A percentile compares a stretch with the other conserved stretches of the same genome.
Conservation (phyloP, 139 green algal species). For the Edaphochlamys debaryana region DNA sequence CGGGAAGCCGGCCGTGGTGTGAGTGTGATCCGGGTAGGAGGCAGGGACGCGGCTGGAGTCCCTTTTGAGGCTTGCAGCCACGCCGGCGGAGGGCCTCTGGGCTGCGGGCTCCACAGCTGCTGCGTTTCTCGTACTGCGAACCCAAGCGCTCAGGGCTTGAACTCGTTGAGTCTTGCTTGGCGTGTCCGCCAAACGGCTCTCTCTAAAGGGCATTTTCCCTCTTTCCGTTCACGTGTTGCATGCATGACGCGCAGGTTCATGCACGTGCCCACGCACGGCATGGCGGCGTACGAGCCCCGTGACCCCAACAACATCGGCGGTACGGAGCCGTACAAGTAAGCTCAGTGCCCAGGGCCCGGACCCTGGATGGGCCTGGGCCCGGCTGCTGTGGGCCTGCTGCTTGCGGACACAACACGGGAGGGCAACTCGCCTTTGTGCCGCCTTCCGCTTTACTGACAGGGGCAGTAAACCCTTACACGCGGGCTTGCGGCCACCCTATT, state of each 20-base stretch:
- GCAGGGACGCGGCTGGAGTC: too few species aligned
- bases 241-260: neutral
- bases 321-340: neutral
- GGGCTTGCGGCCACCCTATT: neutral
- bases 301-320: slow-evolving; percentile 13
- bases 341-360: too few species aligned
- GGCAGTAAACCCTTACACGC: neutral
- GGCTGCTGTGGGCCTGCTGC: neutral
- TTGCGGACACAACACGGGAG: neutral
- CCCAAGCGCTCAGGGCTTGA: too few species aligned
- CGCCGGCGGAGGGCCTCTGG: too few species aligned
- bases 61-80: too few species aligned
- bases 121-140: too few species aligned
- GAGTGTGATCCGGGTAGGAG: neutral
- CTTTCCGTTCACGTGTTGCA: too few species aligned
- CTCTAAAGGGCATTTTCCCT: too few species aligned
- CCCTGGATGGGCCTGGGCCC: neutral
- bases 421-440: neutral
- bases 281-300: neutral
- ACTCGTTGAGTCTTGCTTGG: too few species aligned
- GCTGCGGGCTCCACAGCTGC: too few species aligned
- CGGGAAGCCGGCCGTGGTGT: neutral
- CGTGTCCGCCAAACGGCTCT: too few species aligned
- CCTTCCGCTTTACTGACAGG: neutral
- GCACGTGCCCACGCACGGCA: neutral